phyloP scores from a whole-genome alignment of 2,329 filamentous ascomycete species.

The Talaromyces albobiverticillius region DNA sequence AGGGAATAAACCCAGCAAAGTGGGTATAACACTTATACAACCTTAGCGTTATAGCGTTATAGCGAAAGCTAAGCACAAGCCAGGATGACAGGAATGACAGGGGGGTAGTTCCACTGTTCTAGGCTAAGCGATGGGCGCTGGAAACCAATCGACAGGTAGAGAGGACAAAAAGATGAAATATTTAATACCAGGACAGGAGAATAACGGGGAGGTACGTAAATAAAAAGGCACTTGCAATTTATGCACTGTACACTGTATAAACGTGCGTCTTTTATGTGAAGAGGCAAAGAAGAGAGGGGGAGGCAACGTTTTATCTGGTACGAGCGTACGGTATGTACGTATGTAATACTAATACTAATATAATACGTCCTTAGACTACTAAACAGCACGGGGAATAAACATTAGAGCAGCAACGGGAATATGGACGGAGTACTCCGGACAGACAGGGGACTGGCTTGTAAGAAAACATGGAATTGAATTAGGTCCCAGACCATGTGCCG shows the following conservation, averaged over 20 bases:
- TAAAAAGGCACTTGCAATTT: too few species aligned
- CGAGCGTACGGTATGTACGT: background rate
- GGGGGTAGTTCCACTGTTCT: background rate
- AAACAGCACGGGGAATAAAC: background rate
- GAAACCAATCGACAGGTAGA: slow-evolving; percentile 6
- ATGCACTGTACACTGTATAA: too few species aligned
- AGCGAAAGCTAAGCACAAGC: slow-evolving; percentile 8
- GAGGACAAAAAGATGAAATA: background rate
- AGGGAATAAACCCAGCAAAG: slow-evolving; percentile 10
- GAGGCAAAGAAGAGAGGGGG: background rate
- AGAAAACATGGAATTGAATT: too few species aligned
- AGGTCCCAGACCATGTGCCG: too few species aligned
- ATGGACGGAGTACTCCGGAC: background rate
- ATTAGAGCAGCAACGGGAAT: background rate
- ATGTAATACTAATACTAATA: background rate
- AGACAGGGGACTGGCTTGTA: too few species aligned
- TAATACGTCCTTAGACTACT: background rate
- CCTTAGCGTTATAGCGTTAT: too few species aligned
- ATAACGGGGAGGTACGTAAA: background rate
- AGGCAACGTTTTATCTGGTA: background rate
- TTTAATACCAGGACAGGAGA: background rate
- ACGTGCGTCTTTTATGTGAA: too few species aligned
- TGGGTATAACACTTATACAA: too few species aligned
- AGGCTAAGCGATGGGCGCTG: slow-evolving; percentile 4
- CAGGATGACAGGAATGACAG: slow-evolving; percentile 13